Percentiles rank a stretch among this genome's conserved stretches.
These are phyloP conservation scores for Suillus variegatus DNA, from an alignment of 768 basidiomycete species.

Conservation along the genomic window DNA sequence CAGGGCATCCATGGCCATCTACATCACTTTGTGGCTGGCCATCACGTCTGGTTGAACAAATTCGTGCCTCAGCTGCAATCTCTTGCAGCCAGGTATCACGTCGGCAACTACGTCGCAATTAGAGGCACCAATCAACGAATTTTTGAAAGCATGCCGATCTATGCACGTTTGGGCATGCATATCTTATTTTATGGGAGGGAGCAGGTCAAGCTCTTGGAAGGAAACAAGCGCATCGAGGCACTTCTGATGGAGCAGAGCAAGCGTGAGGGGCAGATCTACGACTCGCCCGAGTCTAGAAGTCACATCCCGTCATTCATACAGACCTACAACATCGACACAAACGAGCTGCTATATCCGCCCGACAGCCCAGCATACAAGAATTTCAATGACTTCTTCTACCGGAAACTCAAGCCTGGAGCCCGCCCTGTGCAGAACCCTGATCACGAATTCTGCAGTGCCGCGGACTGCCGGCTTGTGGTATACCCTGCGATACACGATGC, in stretches of 20 bases:
- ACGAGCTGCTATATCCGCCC: conserved; percentile 59
- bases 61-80: conserved; percentile 58
- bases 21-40: conserved; percentile 21
- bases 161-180: conserved; percentile 74
- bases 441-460: conserved; percentile 58
- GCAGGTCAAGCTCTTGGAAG: conserved; percentile 50
- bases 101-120: conserved; percentile 59
- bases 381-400: conserved; percentile 80
- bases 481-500: conserved; percentile 60
- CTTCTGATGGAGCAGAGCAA: conserved; percentile 57
- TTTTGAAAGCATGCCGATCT: conserved; percentile 78
- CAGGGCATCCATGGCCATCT: conserved; percentile 36
- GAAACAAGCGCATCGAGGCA: conserved; percentile 46
- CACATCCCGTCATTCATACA: conserved; percentile 58
- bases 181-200: conserved; percentile 64
- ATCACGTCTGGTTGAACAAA: conserved; percentile 42
- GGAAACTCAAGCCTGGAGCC: conserved; percentile 57
- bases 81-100: conserved; percentile 52
- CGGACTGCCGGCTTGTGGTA: conserved; percentile 76
- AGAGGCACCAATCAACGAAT: conserved; percentile 50
- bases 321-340: conserved; percentile 53
- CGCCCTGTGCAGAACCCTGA: conserved; percentile 60
- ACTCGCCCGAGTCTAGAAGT: conserved; percentile 49
- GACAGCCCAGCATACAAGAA: conserved; percentile 60
- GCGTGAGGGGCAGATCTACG: conserved; percentile 57